Evolutionary conservation across 1,139 yeast species (phyloP).

Genomic region (Diutina ranongensis): DNA sequence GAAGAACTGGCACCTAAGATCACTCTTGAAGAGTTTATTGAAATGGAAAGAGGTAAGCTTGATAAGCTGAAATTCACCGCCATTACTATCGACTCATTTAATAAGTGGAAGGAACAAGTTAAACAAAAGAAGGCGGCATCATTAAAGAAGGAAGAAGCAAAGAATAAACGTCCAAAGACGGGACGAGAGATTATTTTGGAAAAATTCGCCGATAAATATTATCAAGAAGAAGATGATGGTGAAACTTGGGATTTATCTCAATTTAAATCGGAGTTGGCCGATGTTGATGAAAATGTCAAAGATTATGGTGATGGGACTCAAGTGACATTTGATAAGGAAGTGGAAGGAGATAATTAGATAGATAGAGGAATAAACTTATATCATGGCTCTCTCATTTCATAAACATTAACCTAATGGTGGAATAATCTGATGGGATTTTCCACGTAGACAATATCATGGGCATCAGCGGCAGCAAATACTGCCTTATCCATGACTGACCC

Average conservation of each 20-base stretch:
- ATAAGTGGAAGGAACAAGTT: slow-evolving; percentile 60
- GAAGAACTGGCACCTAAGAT: slow-evolving; percentile 80
- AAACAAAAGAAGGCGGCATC: slow-evolving; percentile 38
- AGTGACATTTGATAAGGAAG: background rate
- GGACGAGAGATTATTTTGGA: slow-evolving; percentile 79
- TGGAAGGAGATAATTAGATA: too few species aligned
- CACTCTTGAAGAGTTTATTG: slow-evolving; percentile 91
- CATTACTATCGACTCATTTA: slow-evolving; percentile 74
- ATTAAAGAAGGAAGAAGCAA: slow-evolving; percentile 49
- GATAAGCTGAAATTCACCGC: slow-evolving; percentile 77
- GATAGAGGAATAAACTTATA: too few species aligned
- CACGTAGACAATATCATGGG: slow-evolving; percentile 13
- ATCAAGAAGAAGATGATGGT: slow-evolving; percentile 36
- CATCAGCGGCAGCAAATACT: slow-evolving; percentile 38
- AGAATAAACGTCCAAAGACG: slow-evolving; percentile 43
- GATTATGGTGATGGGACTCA: slow-evolving; percentile 46
- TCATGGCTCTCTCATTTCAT: background rate
- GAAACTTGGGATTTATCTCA: slow-evolving; percentile 66
- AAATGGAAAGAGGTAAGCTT: slow-evolving; percentile 80
- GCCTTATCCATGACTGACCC: slow-evolving; percentile 98
- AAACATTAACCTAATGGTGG: slow-evolving; percentile 58
- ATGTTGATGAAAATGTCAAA: slow-evolving; percentile 26
- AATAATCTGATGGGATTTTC: slow-evolving; percentile 68
- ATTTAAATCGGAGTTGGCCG: slow-evolving; percentile 37
- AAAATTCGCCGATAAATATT: slow-evolving; percentile 56